Base-by-base conservation (phyloP, 805 yeast species). In the Blastobotrys attinorum region DNA sequence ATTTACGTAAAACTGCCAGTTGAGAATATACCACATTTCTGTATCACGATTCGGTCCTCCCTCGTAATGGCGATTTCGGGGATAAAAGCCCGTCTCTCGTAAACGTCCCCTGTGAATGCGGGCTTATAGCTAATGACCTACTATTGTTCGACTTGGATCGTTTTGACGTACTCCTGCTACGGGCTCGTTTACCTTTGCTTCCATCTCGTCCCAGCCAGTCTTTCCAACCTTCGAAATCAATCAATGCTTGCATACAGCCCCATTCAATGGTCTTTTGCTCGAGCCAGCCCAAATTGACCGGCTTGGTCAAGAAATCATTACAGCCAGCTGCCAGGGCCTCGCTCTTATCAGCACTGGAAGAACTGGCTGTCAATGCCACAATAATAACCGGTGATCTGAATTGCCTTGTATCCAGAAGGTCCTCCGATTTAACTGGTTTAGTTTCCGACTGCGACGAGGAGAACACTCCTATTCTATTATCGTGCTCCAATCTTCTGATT, bases 161-260 rank as follows among this genome's bases (percentile, higher is more conserved):
- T n/a, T n/a, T n/a, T n/a, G n/a, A n/a, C n/a, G n/a, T n/a, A n/a
- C n/a, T n/a, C n/a, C n/a, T n/a, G n/a, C n/a, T n/a, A n/a, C n/a
- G n/a, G n/a, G n/a, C n/a, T n/a, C n/a, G n/a, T n/a, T n/a, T n/a
- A n/a, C n/a, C n/a, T n/a, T n/a, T n/a, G n/a, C n/a, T n/a, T n/a
- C n/a, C n/a, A 20, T 47, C 51, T 13, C 45, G 49, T 35, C 46
- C 45, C 7, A 45, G 47, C 72, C 72, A 68, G 39, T 63, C 55
- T 44, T 65, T 61, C 94, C 97, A 92, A 31, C 94, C 90, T 60
- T 92, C 96, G 62, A 83, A 90, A 63, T 90, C 95, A 60, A 90
- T 89, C 40, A 90, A 67, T 0, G 97, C 97, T 65, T 90, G 98
- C 97, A 90, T 90, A 63, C 97, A 90, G 0, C 98, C 97, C 97